Evolutionary conservation across 768 basidiomycete species (phyloP).

Genomic region (Melanogaster broomeanus): DNA sequence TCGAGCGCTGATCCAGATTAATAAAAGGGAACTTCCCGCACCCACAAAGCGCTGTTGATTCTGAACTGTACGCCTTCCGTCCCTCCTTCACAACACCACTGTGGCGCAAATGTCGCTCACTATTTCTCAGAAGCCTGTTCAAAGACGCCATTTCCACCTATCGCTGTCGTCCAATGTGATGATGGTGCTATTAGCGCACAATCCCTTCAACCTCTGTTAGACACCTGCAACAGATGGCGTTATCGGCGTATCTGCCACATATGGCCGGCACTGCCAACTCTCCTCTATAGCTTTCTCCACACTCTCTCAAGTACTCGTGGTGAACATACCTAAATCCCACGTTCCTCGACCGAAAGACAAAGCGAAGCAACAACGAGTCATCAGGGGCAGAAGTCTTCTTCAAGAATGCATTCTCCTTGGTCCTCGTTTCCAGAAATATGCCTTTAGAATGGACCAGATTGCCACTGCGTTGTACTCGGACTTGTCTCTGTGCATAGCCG

Average conservation of each 20-base stretch:
- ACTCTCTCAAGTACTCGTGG: constrained; percentile 32
- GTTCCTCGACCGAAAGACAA: not conserved
- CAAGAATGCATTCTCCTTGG: constrained; percentile 35
- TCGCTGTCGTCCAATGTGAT: constrained; percentile 31
- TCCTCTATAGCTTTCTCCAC: constrained; percentile 44
- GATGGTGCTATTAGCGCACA: constrained; percentile 24
- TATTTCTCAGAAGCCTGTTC: constrained; percentile 39
- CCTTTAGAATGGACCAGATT: constrained; percentile 50
- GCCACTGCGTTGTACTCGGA: constrained; percentile 43
- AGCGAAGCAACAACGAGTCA: not conserved
- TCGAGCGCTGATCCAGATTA: not conserved
- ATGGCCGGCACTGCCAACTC: constrained; percentile 36
- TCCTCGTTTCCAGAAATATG: constrained; percentile 31
- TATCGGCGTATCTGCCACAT: constrained; percentile 47
- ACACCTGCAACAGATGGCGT: constrained; percentile 17
- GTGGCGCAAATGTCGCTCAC: constrained; percentile 16
- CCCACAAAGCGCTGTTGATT: not conserved
- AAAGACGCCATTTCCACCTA: constrained; percentile 14
- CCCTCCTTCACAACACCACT: not conserved
- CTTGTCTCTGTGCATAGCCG: constrained; percentile 32
- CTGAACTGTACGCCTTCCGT: constrained; percentile 1
- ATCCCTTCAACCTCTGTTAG: constrained; percentile 31
- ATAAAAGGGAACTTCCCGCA: not conserved
- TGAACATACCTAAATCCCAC: constrained; percentile 29
- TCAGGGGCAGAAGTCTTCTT: constrained; percentile 25